Evolutionary conservation across 306 rosid genomes (phyloP), one percentile per base, ranked within the genome.

Genomic region (Cicer bijugum): DNA sequence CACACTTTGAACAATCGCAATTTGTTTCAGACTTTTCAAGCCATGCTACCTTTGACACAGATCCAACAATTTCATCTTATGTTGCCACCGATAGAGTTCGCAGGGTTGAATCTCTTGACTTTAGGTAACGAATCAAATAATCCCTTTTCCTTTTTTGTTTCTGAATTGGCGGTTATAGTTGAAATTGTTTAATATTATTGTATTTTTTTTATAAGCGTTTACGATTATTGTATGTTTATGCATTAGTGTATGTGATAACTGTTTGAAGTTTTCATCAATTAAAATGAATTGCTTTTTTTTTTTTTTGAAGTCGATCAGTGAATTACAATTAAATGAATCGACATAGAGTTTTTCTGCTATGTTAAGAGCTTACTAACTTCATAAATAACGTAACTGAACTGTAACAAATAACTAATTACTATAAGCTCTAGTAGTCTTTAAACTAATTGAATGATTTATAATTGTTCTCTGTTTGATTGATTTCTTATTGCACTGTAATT

Each of bases 41-140:
- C 16, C 6, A 17, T 33, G 62, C 59, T 38, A 68, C 67, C 39
- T 16, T 37, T 28, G 74, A 75, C 43, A 8, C 78, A 72, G 44
- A 57, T 23, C 7, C 20, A 53, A 64, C 72, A 11, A 58, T 46
- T 69, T 46, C 69, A 40, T 19, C 76, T 69, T 12, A 47, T 51
- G 76, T 57, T 59, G 12, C 44, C 44, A 6, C 72, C 8, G 47
- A 48, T 35, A 19, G 52, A 58, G 15, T 68, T 79, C 57, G 20
- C 64, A 47, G 55, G 44, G 7, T 71, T 12, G 64, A 68, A 10
- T 71, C 75, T 56, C 75, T 63, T 61, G 7, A 75, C 68, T 20
- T 57, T 15, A 33, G 72, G 78, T 69, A 77, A 76, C 33, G 59
- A 17, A 14, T 12, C 66, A 6, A 28, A 42, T 40, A 20, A 62